Evolutionary conservation across 1,284 basidiomycete genomes (phyloP).

Genomic region (Irpex lacteus): DNA sequence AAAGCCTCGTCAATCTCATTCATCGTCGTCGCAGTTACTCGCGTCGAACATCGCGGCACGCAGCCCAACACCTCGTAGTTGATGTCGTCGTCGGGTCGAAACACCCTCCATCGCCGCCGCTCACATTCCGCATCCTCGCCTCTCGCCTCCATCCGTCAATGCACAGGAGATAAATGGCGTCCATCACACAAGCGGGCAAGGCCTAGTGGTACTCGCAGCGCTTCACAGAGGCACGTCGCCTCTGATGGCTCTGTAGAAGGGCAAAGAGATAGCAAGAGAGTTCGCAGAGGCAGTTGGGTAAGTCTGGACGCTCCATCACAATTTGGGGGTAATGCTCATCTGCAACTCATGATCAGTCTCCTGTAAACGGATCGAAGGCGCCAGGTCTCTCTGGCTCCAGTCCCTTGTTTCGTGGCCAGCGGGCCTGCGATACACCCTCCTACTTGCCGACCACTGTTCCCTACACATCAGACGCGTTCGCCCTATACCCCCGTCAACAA

Average conservation of each 20-base stretch:
- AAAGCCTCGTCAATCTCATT: not conserved
- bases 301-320: constrained; percentile 18
- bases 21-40: not conserved
- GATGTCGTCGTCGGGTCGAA: constrained; percentile 37
- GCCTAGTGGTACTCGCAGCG: constrained; percentile 33
- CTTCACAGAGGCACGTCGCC: constrained; percentile 34
- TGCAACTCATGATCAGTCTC: constrained; percentile 2
- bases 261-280: constrained; percentile 53
- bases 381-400: constrained; percentile 14
- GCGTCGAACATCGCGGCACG: not conserved
- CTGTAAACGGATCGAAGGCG: constrained; percentile 2
- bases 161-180: constrained; percentile 36
- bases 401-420: constrained; percentile 18
- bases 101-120: constrained; percentile 43
- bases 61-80: not conserved
- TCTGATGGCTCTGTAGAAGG: constrained; percentile 41
- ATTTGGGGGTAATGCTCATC: too few relatives aligned
- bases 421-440: constrained; percentile 25
- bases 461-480: constrained; percentile 58
- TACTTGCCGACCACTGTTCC: constrained; percentile 38
- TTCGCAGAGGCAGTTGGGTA: constrained; percentile 44
- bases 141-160: constrained; percentile 34
- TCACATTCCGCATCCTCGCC: constrained; percentile 54
- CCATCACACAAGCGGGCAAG: constrained; percentile 46
- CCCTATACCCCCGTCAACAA: constrained; percentile 39